Evolutionary conservation across 768 basidiomycete species (phyloP).

Genomic region (Russula emetica): DNA sequence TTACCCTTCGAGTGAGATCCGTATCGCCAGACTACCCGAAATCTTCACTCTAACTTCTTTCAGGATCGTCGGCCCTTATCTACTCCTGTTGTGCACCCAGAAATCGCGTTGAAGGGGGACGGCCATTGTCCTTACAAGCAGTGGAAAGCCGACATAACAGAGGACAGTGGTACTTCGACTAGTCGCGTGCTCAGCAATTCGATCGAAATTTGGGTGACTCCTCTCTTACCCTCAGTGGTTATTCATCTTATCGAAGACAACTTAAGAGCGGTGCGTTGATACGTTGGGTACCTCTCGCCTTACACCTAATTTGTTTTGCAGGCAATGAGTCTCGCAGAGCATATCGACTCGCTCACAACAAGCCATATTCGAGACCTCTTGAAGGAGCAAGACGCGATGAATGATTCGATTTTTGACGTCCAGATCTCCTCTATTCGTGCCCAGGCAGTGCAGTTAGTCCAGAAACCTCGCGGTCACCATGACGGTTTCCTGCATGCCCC

Average conservation of each 20-base stretch:
- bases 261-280: constrained; percentile 15
- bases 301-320: constrained; percentile 1
- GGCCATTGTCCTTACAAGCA: constrained; percentile 53
- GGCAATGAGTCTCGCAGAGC: constrained; percentile 20
- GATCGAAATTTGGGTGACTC: constrained; percentile 20
- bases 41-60: not conserved
- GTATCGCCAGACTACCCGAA: not conserved
- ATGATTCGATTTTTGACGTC: constrained; percentile 17
- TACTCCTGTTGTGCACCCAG: not conserved
- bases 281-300: not conserved
- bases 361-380: constrained; percentile 20
- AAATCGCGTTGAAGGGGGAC: not conserved
- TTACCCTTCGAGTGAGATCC: constrained; percentile 32
- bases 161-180: constrained; percentile 20
- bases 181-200: constrained; percentile 15
- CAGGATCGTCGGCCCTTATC: constrained; percentile 17
- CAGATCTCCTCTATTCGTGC: constrained; percentile 17
- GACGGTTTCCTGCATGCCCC: not conserved
- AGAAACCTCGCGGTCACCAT: constrained; percentile 1
- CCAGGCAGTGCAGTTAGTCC: constrained; percentile 14
- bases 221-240: constrained; percentile 20
- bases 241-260: constrained; percentile 20
- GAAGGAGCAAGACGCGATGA: not conserved
- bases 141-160: constrained; percentile 56
- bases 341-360: constrained; percentile 11